A percentile compares a stretch with the other conserved stretches of the same genome.
Evolutionary conservation across 129 eudicot genomes (phyloP).

Genomic region (Pseudognaphalium luteoalbum): DNA sequence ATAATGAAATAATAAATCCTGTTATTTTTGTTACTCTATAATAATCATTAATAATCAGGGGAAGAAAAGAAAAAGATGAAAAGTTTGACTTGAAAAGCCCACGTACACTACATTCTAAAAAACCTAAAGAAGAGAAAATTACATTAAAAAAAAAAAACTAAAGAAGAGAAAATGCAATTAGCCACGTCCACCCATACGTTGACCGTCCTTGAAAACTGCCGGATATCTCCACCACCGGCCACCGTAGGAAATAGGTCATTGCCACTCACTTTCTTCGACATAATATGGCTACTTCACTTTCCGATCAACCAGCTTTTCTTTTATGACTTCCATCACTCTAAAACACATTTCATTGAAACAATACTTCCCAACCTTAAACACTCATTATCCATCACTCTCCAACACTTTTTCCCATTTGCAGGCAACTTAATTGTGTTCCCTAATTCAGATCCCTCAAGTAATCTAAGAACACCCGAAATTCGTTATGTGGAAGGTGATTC

Average conservation of each 20-base stretch:
- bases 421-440: conserved; percentile 34
- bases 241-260: conserved; percentile 28
- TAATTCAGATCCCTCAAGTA: neutral
- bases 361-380: conserved; percentile 41
- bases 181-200: neutral
- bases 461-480: conserved; percentile 30
- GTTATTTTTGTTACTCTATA: too few relatives aligned
- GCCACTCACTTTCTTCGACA: conserved; percentile 47
- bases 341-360: conserved; percentile 28
- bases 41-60: too few relatives aligned
- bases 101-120: too few relatives aligned
- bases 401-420: conserved; percentile 46
- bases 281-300: conserved; percentile 41
- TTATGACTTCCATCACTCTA: conserved; percentile 38
- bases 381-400: conserved; percentile 48
- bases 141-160: neutral
- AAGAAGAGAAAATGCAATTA: neutral
- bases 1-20: too few relatives aligned
- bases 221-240: conserved; percentile 42
- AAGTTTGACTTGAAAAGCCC: neutral
- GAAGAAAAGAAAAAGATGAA: too few relatives aligned
- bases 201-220: conserved; percentile 36
- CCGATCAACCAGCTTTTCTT: conserved; percentile 54
- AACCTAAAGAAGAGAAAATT: neutral
- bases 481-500: conserved; percentile 35